These are phyloP conservation scores for Vigna unguiculata DNA, from an alignment of 306 rosid species.

Conservation along the genomic window DNA sequence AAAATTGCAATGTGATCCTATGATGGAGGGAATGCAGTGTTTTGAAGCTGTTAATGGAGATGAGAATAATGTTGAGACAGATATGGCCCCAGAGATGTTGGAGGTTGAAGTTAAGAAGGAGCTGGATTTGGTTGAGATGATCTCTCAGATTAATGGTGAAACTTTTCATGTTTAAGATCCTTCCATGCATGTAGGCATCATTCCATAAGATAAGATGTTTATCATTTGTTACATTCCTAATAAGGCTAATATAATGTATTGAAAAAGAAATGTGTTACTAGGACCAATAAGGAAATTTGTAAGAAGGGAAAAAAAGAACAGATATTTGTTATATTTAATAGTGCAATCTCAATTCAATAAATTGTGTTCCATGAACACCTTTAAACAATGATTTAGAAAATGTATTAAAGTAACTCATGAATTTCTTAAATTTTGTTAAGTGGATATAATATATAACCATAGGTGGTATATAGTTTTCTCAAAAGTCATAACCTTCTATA, in stretches of 20 bases:
- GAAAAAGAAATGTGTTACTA: too few relatives aligned
- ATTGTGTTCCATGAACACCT: too few relatives aligned
- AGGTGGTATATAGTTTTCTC: too few relatives aligned
- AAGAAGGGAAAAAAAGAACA: not conserved
- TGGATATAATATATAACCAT: too few relatives aligned
- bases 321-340: not conserved
- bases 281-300: constrained; percentile 23
- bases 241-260: too few relatives aligned
- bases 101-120: constrained; percentile 69
- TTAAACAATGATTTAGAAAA: too few relatives aligned
- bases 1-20: constrained; percentile 20
- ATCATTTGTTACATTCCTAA: too few relatives aligned
- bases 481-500: too few relatives aligned
- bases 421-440: too few relatives aligned
- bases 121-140: constrained; percentile 85
- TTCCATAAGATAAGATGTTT: too few relatives aligned
- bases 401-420: too few relatives aligned
- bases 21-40: constrained; percentile 1
- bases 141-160: constrained; percentile 49
- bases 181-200: not conserved
- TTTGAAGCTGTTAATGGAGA: constrained; percentile 18
- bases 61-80: constrained; percentile 40
- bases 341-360: too few relatives aligned
- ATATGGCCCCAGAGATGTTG: constrained; percentile 38
- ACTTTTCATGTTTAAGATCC: not conserved